phyloP scores from a whole-genome alignment of 2,329 filamentous ascomycete species.

The Penicillium sp. region DNA sequence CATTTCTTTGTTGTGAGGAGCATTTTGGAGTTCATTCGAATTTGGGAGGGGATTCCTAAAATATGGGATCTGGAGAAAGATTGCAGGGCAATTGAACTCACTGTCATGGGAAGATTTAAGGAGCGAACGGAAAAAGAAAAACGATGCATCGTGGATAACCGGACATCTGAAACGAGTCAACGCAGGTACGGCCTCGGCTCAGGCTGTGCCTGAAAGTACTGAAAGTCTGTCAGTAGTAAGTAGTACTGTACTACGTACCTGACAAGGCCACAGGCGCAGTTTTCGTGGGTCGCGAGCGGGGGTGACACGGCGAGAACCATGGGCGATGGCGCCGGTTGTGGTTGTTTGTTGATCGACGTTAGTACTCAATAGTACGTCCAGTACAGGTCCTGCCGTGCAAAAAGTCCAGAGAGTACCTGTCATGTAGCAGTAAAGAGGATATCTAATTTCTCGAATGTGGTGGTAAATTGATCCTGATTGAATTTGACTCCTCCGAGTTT shows the following conservation, averaged over 20 bases:
- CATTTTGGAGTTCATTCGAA: no score
- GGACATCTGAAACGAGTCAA: neutral
- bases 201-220: neutral
- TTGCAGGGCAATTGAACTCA: neutral
- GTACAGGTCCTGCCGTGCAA: neutral
- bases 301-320: slow-evolving; percentile 22
- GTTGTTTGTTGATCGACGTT: slow-evolving; percentile 26
- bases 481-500: neutral
- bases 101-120: neutral
- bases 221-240: neutral
- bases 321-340: slow-evolving; percentile 20
- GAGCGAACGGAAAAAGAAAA: neutral
- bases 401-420: neutral
- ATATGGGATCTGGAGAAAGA: neutral
- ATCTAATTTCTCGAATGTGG: neutral
- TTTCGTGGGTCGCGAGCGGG: slow-evolving; percentile 18
- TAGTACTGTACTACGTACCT: neutral
- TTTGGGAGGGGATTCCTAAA: no score
- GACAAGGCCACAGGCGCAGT: neutral
- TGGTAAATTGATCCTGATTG: neutral
- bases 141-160: neutral
- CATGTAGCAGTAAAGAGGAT: neutral
- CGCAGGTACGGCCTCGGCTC: slow-evolving; percentile 8
- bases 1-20: neutral
- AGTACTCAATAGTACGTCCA: neutral